Conservation (phyloP, 768 basidiomycete genomes). For the Lactifluus hygrophoroides region DNA sequence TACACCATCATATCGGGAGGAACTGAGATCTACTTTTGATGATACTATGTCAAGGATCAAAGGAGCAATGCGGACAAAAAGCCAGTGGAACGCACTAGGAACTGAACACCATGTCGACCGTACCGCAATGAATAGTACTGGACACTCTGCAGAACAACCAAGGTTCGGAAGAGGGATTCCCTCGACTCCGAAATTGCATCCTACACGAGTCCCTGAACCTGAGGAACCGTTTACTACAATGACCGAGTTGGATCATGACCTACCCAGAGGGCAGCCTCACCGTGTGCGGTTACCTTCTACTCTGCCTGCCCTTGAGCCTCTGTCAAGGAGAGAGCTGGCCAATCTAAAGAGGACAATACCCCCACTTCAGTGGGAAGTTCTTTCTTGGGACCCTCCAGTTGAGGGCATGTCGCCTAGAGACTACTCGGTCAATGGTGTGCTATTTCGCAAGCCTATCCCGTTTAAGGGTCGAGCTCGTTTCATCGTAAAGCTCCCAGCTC, state of each 20-base stretch:
- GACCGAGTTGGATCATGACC: constrained; percentile 23
- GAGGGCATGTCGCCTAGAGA: constrained; percentile 54
- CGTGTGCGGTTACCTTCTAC: constrained; percentile 43
- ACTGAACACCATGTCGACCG: constrained; percentile 22
- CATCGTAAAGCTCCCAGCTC: constrained; percentile 32
- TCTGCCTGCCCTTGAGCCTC: constrained; percentile 34
- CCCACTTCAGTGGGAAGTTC: constrained; percentile 50
- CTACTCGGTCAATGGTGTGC: constrained; percentile 52
- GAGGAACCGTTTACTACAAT: constrained; percentile 18
- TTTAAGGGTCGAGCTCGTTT: constrained; percentile 30
- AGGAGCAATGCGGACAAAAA: constrained; percentile 67
- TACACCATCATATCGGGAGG: constrained; percentile 35
- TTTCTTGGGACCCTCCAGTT: constrained; percentile 66
- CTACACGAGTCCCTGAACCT: constrained; percentile 1
- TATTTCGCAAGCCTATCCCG: constrained; percentile 42
- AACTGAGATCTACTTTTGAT: constrained; percentile 64
- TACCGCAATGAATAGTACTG: background rate
- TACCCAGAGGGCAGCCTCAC: background rate
- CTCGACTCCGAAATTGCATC: background rate
- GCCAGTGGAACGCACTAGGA: constrained; percentile 31
- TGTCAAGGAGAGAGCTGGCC: constrained; percentile 42
- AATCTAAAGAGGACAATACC: constrained; percentile 32
- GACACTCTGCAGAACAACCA: background rate
- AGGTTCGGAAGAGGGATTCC: constrained; percentile 4
- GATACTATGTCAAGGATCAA: constrained; percentile 84